Base-by-base conservation (phyloP, 768 basidiomycete species). In the Psilocybe cubensis region DNA sequence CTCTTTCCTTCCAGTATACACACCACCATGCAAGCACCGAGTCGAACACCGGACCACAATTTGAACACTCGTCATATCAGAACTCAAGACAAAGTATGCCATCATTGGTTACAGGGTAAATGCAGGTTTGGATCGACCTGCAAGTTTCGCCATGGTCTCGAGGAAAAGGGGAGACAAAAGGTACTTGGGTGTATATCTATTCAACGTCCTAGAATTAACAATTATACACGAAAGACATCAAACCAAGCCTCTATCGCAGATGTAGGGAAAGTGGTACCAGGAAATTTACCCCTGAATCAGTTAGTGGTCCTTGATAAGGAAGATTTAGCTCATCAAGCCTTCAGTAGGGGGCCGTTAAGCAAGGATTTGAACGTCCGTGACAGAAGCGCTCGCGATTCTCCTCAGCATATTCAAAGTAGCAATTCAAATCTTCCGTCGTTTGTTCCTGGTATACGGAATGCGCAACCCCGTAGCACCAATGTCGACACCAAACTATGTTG, bases 121-220 rank as follows among this genome's bases (percentile, higher is more conserved):
- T 62, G 61, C 23, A 56, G 35, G 21, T 62, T 56, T 31, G 61
- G 61, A 10, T 24, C 10, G 21, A 42, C 43, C 10, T 62, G 61
- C 51, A 62, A 56, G 47, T 62, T 52, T 25, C 43, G 25, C 24
- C 61, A 62, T 45, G 48, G 43, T 17, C 31, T 6, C 50, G 42
- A 23, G 0, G 14, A 25, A 4, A 25, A 54, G 45, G 38, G 42
- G 3, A 18, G 3, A 17, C 27, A n/a, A 12, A 3, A 29, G 7
- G 52, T 53, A 27, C 7, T 33, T 35, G 5, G 14, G 12, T n/a
- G 12, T 1, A 9, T 47, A 12, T n/a, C 14, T 28, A n/a, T n/a
- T 35, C 27, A 3, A 1, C 7, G 28, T 40, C 43, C 24, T 5
- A 7, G 10, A 23, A 27, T 25, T 25, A 3, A 25, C 12, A 8